phyloP scores from a whole-genome alignment of 257 asterid species.

The Henckelia pumila region DNA sequence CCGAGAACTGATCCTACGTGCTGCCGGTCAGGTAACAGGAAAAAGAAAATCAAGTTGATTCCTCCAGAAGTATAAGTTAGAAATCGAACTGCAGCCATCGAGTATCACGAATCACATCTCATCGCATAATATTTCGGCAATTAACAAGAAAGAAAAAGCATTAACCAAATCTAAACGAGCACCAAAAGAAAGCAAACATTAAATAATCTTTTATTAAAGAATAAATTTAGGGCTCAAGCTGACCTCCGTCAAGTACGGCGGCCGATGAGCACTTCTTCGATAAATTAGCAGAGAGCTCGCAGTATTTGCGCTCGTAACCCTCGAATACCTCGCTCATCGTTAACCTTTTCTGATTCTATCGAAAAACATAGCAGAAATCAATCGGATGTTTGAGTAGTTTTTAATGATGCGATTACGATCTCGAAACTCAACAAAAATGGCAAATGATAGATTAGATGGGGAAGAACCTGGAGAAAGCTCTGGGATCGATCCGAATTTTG shows the following conservation, averaged over 20 bases:
- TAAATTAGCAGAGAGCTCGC: constrained; percentile 49
- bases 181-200: not conserved
- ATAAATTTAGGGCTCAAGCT: constrained; percentile 19
- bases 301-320: constrained; percentile 55
- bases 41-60: not conserved
- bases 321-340: constrained; percentile 52
- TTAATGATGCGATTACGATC: too few species aligned
- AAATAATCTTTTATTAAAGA: not conserved
- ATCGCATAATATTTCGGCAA: too few species aligned
- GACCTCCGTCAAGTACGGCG: constrained; percentile 36
- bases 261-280: constrained; percentile 31
- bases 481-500: too few species aligned
- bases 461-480: too few species aligned
- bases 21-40: not conserved
- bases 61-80: not conserved
- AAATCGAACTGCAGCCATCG: not conserved
- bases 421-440: too few species aligned
- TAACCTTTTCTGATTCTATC: constrained; percentile 24
- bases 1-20: not conserved
- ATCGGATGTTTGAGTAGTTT: too few species aligned
- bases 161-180: not conserved
- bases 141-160: too few species aligned
- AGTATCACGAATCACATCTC: not conserved
- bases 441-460: too few species aligned
- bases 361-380: too few species aligned